These are phyloP conservation scores for Eimeria acervulina DNA, from an alignment of 169 alveolate genomes.

Conservation along the genomic window DNA sequence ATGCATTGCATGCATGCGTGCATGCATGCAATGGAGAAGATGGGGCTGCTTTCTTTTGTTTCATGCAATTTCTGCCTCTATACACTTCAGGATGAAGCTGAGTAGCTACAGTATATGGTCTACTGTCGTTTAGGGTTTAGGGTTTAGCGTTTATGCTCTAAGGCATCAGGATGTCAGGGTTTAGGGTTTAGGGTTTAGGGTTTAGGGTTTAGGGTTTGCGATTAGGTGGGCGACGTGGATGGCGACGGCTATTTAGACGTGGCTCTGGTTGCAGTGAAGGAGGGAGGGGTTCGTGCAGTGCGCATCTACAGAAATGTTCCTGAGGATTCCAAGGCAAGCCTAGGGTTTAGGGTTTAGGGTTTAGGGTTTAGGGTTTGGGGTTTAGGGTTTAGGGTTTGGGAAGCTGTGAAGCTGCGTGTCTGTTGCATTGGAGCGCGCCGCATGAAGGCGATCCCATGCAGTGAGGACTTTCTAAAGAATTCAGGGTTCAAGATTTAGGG, in stretches of 20 bases:
- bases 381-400: slow-evolving; percentile 12
- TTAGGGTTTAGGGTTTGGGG: slow-evolving; percentile 29
- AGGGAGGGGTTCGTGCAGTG: slow-evolving; percentile 66
- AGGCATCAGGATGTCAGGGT: too few relatives aligned
- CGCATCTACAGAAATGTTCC: slow-evolving; percentile 64
- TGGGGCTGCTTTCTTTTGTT: too few relatives aligned
- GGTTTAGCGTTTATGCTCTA: too few relatives aligned
- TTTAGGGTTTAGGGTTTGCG: neutral
- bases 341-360: slow-evolving; percentile 38
- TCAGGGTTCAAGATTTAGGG: neutral
- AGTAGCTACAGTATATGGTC: too few relatives aligned
- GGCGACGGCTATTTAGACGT: slow-evolving; percentile 71
- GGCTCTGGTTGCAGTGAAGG: slow-evolving; percentile 60
- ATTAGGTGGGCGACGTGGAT: slow-evolving; percentile 68
- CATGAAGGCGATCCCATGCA: too few relatives aligned
- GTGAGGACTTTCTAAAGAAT: too few relatives aligned
- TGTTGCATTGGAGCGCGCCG: neutral
- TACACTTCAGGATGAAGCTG: too few relatives aligned
- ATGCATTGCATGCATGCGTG: too few relatives aligned
- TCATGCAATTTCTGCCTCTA: too few relatives aligned
- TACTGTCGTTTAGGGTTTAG: too few relatives aligned
- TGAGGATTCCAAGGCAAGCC: neutral
- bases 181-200: too few relatives aligned
- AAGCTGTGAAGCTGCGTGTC: neutral
- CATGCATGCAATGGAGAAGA: too few relatives aligned